Evolutionary conservation across 2,329 filamentous ascomycete species (phyloP).

Genomic region (Fusarium nurragi): DNA sequence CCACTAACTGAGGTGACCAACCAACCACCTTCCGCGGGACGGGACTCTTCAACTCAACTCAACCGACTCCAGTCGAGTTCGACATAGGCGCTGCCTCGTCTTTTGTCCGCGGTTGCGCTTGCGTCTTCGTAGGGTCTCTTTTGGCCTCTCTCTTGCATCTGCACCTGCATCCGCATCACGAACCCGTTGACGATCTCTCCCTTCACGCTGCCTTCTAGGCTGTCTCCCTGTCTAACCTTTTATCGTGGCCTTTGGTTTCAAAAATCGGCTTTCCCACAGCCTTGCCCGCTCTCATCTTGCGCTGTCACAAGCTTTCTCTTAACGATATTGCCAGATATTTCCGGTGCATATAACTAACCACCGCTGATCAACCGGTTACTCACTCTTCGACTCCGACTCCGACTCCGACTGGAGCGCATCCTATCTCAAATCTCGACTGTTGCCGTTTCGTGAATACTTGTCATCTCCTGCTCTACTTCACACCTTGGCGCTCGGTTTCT

Average conservation of each 20-base stretch:
- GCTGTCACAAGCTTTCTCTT: conserved; percentile 25
- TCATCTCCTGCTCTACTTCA: conserved; percentile 3
- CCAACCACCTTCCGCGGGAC: conserved; percentile 31
- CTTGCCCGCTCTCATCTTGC: not conserved
- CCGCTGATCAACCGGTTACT: conserved; percentile 26
- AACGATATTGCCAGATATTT: conserved; percentile 28
- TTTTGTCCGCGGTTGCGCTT: conserved; percentile 4
- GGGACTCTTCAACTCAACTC: conserved; percentile 4
- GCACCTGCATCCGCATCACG: conserved; percentile 16
- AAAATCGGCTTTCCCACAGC: not conserved
- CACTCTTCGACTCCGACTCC: not conserved
- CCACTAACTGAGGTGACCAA: conserved; percentile 36
- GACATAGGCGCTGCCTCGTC: conserved; percentile 15
- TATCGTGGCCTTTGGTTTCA: conserved; percentile 2
- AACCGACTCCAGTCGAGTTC: not conserved
- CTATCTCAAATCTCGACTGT: conserved; percentile 11
- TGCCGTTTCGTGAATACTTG: conserved; percentile 14
- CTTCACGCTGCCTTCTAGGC: not conserved
- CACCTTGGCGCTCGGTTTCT: conserved; percentile 1
- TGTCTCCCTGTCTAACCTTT: not conserved
- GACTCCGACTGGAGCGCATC: conserved; percentile 29
- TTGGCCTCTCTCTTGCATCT: conserved; percentile 26
- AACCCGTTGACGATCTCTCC: conserved; percentile 16
- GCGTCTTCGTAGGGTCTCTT: not conserved
- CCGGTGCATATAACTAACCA: conserved; percentile 18